Base-by-base conservation (phyloP, 2,329 filamentous ascomycete genomes). In the Mycosphaerella arachidis region DNA sequence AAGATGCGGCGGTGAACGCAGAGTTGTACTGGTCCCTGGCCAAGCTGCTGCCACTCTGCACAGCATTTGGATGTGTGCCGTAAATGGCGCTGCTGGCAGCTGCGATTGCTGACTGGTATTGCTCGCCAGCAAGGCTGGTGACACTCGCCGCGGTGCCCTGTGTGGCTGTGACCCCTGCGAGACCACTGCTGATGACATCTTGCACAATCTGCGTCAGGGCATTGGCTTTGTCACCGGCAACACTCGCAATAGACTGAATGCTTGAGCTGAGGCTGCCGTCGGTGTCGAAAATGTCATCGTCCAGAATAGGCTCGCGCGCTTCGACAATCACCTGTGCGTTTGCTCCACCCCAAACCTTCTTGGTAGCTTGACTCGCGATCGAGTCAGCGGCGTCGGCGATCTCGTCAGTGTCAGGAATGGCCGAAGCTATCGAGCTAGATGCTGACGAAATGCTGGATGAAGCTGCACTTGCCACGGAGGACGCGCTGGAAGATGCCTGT, bases 1-100 rank as follows among this genome's bases (percentile, higher is more conserved):
- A 77, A 13, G 82, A 85, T n/a, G 84, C 84, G 75, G 84, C 83
- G 59, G 81, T 78, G 58, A 86, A 81, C 55, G 84, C 84, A 61
- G 82, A 76, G 30, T 76, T 74, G 68, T 85, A 86, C 61, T 79
- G 80, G 51, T 83, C 80, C 18, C 81, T 78, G n/a, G 81, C 82
- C 46, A 78, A 77, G 60, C 78, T 82, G 9, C 78, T 78, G 30
- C 80, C 74, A 54, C 77, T 81, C 62, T 77, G 75, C 24, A 73
- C 67, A 54, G 71, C 67, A 29, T 71, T 71, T 57, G 78, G 72
- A 55, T 78, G 66, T 10, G 76, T 79, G 13, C 83, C 82, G 64
- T 84, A 84, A 0, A 86, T 68, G 6, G 78, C 81, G 56, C 75
- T 80, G 55, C 82, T 85, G 0, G 84, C 84, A 48, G 84, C 84